A percentile compares a stretch with the other conserved stretches of the same genome.
Conservation (phyloP, 192 early-diverging fungal genomes). For the Linnemannia zychae region DNA sequence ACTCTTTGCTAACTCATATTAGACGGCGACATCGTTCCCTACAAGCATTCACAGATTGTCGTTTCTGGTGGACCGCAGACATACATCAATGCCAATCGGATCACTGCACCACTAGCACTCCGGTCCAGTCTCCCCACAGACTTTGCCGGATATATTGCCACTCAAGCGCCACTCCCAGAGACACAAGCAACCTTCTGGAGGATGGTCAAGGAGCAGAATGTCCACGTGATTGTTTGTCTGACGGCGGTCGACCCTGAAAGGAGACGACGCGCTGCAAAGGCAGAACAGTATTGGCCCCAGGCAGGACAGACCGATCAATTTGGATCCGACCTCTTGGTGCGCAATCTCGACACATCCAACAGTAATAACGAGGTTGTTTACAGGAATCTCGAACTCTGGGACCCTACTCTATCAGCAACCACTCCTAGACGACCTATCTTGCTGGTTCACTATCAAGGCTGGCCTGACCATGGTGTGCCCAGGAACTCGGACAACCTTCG, state of each 20-base stretch:
- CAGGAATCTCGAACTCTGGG: constrained; percentile 38
- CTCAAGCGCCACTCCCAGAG: constrained; percentile 87
- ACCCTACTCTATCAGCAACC: not conserved
- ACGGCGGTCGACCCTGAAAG: constrained; percentile 82
- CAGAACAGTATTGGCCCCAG: constrained; percentile 89
- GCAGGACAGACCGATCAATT: constrained; percentile 43
- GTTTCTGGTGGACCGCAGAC: not conserved
- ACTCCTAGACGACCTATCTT: constrained; percentile 52
- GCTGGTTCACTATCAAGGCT: constrained; percentile 83
- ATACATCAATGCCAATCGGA: constrained; percentile 87
- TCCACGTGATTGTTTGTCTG: constrained; percentile 88
- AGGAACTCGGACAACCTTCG: constrained; percentile 66
- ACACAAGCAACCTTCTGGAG: constrained; percentile 91
- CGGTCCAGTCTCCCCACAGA: constrained; percentile 28
- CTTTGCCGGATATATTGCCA: constrained; percentile 83
- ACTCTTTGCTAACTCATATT: not conserved
- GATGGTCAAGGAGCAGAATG: constrained; percentile 87
- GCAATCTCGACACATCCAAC: constrained; percentile 11
- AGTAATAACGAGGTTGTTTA: constrained; percentile 28
- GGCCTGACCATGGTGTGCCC: constrained; percentile 88
- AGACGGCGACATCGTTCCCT: constrained; percentile 40
- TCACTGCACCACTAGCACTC: constrained; percentile 63
- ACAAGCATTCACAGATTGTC: constrained; percentile 27
- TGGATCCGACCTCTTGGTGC: constrained; percentile 9
- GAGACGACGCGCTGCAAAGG: constrained; percentile 69